Percentiles rank a stretch among this genome's conserved stretches.
phyloP scores from a whole-genome alignment of 2,329 filamentous ascomycete genomes.

The Aschersonia sp. region DNA sequence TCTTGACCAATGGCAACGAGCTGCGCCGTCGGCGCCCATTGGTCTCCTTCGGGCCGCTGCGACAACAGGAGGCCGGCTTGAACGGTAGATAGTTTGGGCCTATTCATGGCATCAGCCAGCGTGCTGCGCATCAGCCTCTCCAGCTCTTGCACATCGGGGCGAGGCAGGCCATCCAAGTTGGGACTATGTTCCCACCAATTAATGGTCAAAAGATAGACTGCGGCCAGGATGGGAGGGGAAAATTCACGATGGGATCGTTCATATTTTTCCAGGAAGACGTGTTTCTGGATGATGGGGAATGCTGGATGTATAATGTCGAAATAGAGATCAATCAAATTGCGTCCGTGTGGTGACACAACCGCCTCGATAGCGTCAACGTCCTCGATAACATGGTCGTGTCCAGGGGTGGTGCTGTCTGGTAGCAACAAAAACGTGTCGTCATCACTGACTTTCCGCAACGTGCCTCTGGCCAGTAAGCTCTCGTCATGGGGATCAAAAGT shows the following conservation, averaged over 20 bases:
- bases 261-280: conserved; percentile 67
- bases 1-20: conserved; percentile 79
- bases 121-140: conserved; percentile 62
- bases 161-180: conserved; percentile 46
- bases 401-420: conserved; percentile 57
- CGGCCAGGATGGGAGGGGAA: conserved; percentile 61
- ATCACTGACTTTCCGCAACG: conserved; percentile 62
- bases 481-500: conserved; percentile 72
- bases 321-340: conserved; percentile 64
- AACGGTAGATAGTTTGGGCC: conserved; percentile 69
- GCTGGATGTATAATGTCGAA: conserved; percentile 69
- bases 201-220: conserved; percentile 72
- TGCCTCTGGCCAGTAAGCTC: conserved; percentile 54
- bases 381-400: conserved; percentile 54
- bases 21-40: conserved; percentile 77
- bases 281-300: conserved; percentile 72
- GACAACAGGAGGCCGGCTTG: conserved; percentile 64
- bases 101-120: conserved; percentile 62
- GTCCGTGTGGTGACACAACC: conserved; percentile 64
- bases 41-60: conserved; percentile 62
- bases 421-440: conserved; percentile 69
- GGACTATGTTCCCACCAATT: conserved; percentile 76
- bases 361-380: conserved; percentile 62
- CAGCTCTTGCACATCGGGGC: conserved; percentile 58
- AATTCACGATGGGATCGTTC: conserved; percentile 58